phyloP scores from a whole-genome alignment of 148 eudicot genomes.

The Rhododendron ovatum region DNA sequence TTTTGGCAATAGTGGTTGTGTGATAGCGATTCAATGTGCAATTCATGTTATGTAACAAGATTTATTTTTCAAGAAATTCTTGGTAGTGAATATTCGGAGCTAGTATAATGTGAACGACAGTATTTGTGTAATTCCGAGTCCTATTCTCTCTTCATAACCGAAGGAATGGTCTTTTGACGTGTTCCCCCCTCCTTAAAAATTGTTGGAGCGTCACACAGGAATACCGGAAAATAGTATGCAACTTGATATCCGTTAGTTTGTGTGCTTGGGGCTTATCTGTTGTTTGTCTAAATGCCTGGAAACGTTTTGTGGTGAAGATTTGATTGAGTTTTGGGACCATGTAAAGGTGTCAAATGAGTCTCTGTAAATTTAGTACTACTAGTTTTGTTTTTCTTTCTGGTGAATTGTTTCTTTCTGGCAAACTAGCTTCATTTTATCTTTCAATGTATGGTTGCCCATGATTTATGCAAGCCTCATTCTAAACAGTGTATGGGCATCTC shows the following conservation, averaged over 20 bases:
- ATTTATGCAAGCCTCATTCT: background rate
- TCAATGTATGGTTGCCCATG: background rate
- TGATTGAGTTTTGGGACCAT: background rate
- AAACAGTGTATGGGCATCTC: background rate
- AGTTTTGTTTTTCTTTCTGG: background rate
- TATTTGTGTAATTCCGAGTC: background rate
- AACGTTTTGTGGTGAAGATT: slow-evolving; percentile 2
- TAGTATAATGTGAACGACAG: background rate
- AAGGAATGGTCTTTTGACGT: background rate
- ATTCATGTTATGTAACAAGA: no score
- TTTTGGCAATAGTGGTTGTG: background rate
- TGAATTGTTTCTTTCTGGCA: no score
- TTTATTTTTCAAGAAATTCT: background rate
- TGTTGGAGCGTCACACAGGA: background rate
- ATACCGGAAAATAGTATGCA: background rate
- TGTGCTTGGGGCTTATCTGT: background rate
- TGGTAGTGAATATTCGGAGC: background rate
- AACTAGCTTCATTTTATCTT: background rate
- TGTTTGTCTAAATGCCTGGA: background rate
- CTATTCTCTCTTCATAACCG: no score
- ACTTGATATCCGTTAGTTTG: background rate
- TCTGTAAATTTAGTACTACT: background rate
- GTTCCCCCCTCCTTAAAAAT: background rate
- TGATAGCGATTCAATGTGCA: background rate
- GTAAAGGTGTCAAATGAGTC: background rate